phyloP scores from a whole-genome alignment of 1,139 yeast genomes.

The Candida sojae region DNA sequence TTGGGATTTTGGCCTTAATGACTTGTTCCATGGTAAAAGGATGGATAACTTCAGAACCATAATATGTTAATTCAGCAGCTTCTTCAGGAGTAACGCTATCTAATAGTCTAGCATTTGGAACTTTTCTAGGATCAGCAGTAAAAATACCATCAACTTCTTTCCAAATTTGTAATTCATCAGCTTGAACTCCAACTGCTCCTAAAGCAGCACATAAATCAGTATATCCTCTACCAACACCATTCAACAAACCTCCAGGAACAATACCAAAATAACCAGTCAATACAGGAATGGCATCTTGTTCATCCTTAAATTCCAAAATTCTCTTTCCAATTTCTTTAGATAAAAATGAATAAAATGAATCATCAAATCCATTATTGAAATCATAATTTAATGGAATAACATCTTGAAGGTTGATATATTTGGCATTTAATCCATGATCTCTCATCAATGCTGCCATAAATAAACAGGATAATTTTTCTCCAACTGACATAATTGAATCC shows the following conservation, averaged over 20 bases:
- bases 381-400: slow-evolving; percentile 65
- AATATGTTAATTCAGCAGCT: slow-evolving; percentile 96
- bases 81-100: slow-evolving; percentile 95
- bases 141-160: slow-evolving; percentile 98
- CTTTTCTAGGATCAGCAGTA: slow-evolving; percentile 97
- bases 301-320: slow-evolving; percentile 41
- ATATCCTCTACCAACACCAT: slow-evolving; percentile 95
- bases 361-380: slow-evolving; percentile 59
- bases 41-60: slow-evolving; percentile 96
- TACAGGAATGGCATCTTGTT: slow-evolving; percentile 68
- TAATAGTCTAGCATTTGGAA: slow-evolving; percentile 81
- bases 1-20: slow-evolving; percentile 92
- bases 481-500: slow-evolving; percentile 89
- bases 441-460: slow-evolving; percentile 85
- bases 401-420: slow-evolving; percentile 76
- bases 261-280: slow-evolving; percentile 94
- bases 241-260: slow-evolving; percentile 90
- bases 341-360: slow-evolving; percentile 64
- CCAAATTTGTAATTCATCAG: slow-evolving; percentile 97
- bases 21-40: slow-evolving; percentile 99
- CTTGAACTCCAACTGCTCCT: slow-evolving; percentile 87
- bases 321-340: slow-evolving; percentile 60
- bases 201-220: slow-evolving; percentile 97
- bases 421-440: slow-evolving; percentile 75
- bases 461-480: slow-evolving; percentile 88